phyloP scores from a whole-genome alignment of 2,329 filamentous ascomycete genomes.

The Nannizziopsis arthrosporioides region DNA sequence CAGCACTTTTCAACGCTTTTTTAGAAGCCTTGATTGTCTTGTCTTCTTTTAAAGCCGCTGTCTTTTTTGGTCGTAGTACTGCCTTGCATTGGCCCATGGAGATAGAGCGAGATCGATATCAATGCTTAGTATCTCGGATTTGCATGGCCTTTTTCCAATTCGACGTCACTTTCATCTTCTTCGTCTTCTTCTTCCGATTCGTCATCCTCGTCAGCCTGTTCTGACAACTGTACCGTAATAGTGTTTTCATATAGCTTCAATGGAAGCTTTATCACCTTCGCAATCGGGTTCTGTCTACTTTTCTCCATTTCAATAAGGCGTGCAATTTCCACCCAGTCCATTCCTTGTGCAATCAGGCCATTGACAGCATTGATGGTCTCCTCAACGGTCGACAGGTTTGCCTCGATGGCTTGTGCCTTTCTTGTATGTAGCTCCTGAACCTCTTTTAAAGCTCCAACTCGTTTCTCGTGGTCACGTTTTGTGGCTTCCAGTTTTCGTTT shows the following conservation, averaged over 20 bases:
- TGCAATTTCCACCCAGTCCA: constrained; percentile 93
- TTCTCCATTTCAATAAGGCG: constrained; percentile 82
- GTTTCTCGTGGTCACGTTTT: constrained; percentile 67
- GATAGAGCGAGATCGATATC: constrained; percentile 76
- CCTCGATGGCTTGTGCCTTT: constrained; percentile 82
- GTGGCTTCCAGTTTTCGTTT: constrained; percentile 79
- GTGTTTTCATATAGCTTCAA: constrained; percentile 83
- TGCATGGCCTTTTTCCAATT: constrained; percentile 19
- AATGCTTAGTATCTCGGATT: constrained; percentile 46
- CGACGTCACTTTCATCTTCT: constrained; percentile 29
- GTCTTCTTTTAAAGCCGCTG: constrained; percentile 72
- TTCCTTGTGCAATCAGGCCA: constrained; percentile 78
- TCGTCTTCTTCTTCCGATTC: constrained; percentile 46
- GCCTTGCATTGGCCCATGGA: constrained; percentile 78
- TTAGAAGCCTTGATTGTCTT: constrained; percentile 73
- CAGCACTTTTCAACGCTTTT: constrained; percentile 75
- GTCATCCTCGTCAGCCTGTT: constrained; percentile 28
- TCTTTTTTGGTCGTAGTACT: constrained; percentile 87
- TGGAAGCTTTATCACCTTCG: constrained; percentile 72
- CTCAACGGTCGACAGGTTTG: constrained; percentile 80
- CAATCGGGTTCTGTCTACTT: constrained; percentile 67
- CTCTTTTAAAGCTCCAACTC: constrained; percentile 71
- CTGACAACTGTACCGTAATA: constrained; percentile 64
- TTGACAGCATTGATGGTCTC: constrained; percentile 90
- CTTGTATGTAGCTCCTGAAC: constrained; percentile 71